Conservation (phyloP, 805 yeast genomes). For the Metahyphopichia silvanorum region DNA sequence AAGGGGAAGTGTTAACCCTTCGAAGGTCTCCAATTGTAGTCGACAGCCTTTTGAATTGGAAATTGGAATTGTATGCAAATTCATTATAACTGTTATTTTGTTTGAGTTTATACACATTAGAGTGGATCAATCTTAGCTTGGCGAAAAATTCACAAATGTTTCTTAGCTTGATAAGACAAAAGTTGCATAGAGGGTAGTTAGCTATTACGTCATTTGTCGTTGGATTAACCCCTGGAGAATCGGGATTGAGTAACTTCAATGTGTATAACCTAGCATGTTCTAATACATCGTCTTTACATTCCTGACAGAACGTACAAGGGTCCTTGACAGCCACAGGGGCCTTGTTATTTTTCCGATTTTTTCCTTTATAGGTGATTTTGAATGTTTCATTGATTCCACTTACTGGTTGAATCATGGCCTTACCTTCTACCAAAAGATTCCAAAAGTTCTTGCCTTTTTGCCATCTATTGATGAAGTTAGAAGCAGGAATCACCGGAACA, state of each 20-base stretch:
- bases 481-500: constrained; percentile 46
- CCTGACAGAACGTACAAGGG: constrained; percentile 86
- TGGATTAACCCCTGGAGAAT: constrained; percentile 9
- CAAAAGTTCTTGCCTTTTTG: constrained; percentile 50
- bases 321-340: constrained; percentile 69
- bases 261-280: constrained; percentile 78
- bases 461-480: constrained; percentile 44
- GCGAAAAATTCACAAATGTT: constrained; percentile 81
- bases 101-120: constrained; percentile 56
- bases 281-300: constrained; percentile 61
- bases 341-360: constrained; percentile 3
- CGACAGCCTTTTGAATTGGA: constrained; percentile 25
- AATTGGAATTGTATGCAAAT: constrained; percentile 9
- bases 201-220: constrained; percentile 24
- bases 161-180: constrained; percentile 76
- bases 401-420: constrained; percentile 81
- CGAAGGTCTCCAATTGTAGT: constrained; percentile 1
- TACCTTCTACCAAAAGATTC: constrained; percentile 70
- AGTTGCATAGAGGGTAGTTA: constrained; percentile 71
- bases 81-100: constrained; percentile 25
- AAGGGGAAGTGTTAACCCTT: constrained; percentile 1
- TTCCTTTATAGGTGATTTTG: constrained; percentile 37
- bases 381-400: constrained; percentile 78
- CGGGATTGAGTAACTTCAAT: constrained; percentile 47
- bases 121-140: constrained; percentile 60